These are phyloP conservation scores for Danielozyma ontarioensis DNA, from an alignment of 805 yeast species.

Conservation along the genomic window DNA sequence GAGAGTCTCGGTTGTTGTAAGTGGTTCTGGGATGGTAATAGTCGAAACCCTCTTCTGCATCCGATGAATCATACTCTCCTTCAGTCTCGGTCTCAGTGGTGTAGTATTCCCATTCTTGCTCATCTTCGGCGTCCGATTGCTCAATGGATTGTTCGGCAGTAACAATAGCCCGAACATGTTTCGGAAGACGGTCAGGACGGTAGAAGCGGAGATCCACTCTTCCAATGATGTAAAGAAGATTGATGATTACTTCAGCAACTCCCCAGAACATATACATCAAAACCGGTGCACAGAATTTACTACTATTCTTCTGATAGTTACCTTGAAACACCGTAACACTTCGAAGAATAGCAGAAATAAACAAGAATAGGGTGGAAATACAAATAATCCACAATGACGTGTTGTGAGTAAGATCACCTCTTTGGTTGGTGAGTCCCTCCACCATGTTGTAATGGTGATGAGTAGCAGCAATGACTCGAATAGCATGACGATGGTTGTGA, in stretches of 20 bases:
- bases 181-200: constrained; percentile 2
- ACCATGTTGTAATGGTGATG: constrained; percentile 3
- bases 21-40: not conserved
- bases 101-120: constrained; percentile 1
- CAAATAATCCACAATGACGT: not conserved
- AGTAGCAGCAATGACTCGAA: constrained; percentile 3
- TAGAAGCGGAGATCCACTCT: constrained; percentile 3
- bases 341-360: constrained; percentile 1
- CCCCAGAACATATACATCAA: constrained; percentile 2
- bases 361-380: constrained; percentile 1
- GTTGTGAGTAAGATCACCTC: constrained; percentile 2
- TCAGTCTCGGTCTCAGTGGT: not conserved
- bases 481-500: constrained; percentile 4
- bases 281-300: not conserved
- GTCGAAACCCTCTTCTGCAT: not conserved
- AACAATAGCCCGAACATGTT: constrained; percentile 1
- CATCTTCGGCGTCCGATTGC: constrained; percentile 11
- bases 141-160: constrained; percentile 6
- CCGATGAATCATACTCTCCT: not conserved
- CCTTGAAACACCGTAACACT: constrained; percentile 1
- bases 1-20: not conserved
- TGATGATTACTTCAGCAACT: not conserved
- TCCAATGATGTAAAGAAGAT: constrained; percentile 2
- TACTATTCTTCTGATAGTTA: constrained; percentile 2
- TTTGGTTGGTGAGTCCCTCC: constrained; percentile 1